phyloP scores from a whole-genome alignment of 2,329 filamentous ascomycete genomes.

The Penicillium sp. region DNA sequence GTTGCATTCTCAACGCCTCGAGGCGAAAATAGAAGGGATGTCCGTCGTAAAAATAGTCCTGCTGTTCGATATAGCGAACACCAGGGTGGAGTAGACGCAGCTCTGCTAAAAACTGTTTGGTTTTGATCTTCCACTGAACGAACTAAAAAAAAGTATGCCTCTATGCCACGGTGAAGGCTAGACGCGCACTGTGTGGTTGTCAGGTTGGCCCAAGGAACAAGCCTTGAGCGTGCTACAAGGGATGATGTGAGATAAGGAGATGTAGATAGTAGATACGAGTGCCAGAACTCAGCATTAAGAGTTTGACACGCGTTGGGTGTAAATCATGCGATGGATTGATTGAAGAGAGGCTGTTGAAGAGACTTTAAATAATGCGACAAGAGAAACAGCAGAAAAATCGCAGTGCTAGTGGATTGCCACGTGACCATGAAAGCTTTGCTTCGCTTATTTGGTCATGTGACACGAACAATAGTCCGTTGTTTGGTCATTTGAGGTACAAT shows the following conservation, averaged over 20 bases:
- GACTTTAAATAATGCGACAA: neutral
- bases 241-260: neutral
- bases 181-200: slow-evolving; percentile 45
- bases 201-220: neutral
- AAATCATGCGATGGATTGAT: neutral
- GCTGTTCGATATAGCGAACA: slow-evolving; percentile 45
- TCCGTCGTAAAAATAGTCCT: slow-evolving; percentile 55
- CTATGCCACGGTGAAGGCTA: slow-evolving; percentile 41
- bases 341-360: neutral
- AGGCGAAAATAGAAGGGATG: slow-evolving; percentile 32
- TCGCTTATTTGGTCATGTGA: slow-evolving; percentile 12
- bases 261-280: neutral
- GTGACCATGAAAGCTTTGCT: neutral
- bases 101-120: slow-evolving; percentile 55
- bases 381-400: slow-evolving; percentile 2
- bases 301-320: slow-evolving; percentile 2
- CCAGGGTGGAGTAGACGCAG: slow-evolving; percentile 57
- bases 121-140: slow-evolving; percentile 54
- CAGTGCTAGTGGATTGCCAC: neutral
- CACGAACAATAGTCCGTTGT: neutral
- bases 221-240: neutral
- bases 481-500: neutral
- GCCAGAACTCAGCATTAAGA: slow-evolving; percentile 11
- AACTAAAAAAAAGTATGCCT: slow-evolving; percentile 49
- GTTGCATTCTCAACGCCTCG: neutral